Evolutionary conservation across 495 filamentous ascomycete species (phyloP).

Genomic region (Penicillium robsamsonii): DNA sequence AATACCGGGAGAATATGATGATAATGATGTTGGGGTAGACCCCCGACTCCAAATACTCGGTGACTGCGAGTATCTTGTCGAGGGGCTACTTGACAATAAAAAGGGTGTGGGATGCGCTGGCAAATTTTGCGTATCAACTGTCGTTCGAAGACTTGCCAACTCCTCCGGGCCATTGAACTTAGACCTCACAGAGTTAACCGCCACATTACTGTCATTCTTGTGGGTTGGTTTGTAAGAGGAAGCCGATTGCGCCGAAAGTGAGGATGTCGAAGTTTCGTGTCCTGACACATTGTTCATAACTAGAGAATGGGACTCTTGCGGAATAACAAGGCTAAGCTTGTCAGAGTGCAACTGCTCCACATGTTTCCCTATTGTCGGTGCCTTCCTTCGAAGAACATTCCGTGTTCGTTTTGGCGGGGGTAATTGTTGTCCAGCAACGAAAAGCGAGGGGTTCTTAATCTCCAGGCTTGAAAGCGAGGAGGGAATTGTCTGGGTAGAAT

Average conservation of each 20-base stretch:
- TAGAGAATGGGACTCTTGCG: conserved; percentile 17
- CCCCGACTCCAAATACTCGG: conserved; percentile 85
- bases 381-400: conserved; percentile 45
- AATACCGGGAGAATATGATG: conserved; percentile 89
- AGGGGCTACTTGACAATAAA: conserved; percentile 76
- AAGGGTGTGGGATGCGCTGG: conserved; percentile 66
- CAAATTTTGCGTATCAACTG: conserved; percentile 54
- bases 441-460: conserved; percentile 15
- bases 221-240: conserved; percentile 15
- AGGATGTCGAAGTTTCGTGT: conserved; percentile 9
- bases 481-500: conserved; percentile 19
- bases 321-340: conserved; percentile 41
- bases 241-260: conserved; percentile 2
- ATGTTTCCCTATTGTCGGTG: conserved; percentile 42
- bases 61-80: conserved; percentile 91
- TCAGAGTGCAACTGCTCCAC: conserved; percentile 27
- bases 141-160: conserved; percentile 46
- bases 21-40: conserved; percentile 93
- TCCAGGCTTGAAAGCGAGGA: conserved; percentile 22
- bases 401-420: conserved; percentile 29
- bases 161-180: conserved; percentile 37
- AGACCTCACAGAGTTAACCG: conserved; percentile 12
- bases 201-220: conserved; percentile 16
- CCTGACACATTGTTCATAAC: conserved; percentile 10
- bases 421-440: conserved; percentile 12